Evolutionary conservation across 129 eudicot genomes (phyloP).

Genomic region (Deinandra increscens): DNA sequence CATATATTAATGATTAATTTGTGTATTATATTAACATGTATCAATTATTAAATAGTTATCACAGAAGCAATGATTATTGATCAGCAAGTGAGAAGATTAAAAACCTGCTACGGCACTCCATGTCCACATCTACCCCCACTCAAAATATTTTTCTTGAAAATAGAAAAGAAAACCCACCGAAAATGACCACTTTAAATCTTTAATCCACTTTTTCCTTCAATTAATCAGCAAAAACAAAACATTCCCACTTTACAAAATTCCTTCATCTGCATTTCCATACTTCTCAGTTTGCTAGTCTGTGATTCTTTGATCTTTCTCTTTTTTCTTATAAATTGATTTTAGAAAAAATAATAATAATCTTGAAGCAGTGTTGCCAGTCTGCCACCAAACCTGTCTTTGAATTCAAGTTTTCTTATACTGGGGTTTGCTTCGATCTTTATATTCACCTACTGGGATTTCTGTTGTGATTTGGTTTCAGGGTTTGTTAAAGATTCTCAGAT

Average conservation of each 20-base stretch:
- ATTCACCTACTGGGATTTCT: slow-evolving; percentile 37
- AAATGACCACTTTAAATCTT: slow-evolving; percentile 26
- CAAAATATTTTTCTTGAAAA: slow-evolving; percentile 5
- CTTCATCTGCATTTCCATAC: slow-evolving; percentile 8
- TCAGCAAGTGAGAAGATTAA: slow-evolving; percentile 15
- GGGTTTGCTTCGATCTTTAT: slow-evolving; percentile 34
- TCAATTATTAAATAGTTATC: slow-evolving; percentile 15
- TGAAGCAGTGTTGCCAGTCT: slow-evolving; percentile 35
- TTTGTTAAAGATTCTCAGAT: slow-evolving; percentile 12
- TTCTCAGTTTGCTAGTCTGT: slow-evolving; percentile 10
- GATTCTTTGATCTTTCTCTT: slow-evolving; percentile 18
- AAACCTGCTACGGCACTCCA: slow-evolving; percentile 40
- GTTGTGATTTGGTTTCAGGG: slow-evolving; percentile 24
- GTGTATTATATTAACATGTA: neutral
- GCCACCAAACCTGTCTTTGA: slow-evolving; percentile 43
- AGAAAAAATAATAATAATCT: neutral
- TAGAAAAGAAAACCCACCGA: slow-evolving; percentile 26
- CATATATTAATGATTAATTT: neutral
- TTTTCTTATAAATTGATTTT: neutral
- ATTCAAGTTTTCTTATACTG: slow-evolving; percentile 36
- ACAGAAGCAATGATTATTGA: slow-evolving; percentile 7
- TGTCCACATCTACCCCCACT: neutral
- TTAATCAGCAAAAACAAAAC: slow-evolving; percentile 24
- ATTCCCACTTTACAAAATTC: slow-evolving; percentile 34
- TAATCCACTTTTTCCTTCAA: slow-evolving; percentile 32